Base-by-base conservation (phyloP, 345 rosid species). In the Sisymbrium altissimum region DNA sequence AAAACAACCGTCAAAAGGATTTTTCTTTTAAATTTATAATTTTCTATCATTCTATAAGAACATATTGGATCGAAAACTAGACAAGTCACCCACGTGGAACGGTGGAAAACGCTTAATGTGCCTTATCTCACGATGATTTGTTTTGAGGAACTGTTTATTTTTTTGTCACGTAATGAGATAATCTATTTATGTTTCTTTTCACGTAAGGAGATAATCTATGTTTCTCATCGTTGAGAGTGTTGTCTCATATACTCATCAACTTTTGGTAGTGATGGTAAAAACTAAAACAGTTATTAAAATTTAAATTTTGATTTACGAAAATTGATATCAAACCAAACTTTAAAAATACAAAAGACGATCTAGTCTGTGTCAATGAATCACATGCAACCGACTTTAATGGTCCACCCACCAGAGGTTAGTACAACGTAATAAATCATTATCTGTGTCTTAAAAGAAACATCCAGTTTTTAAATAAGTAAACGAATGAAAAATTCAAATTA, bases 341-440 rank as follows among this genome's bases (percentile, higher is more conserved):
- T 23, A 23, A 23, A 23, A 3, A 23, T 23, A 23, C 25, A 23
- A 23, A 23, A 23, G 25, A 23, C 25, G 25, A 23, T 23, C 25
- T 23, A 23, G 25, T 23, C 25, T 23, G 25, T 23, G 25, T 23
- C 25, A 23, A 23, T 23, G 25, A 23, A 23, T 23, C 25, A 23
- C 69, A 66, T 66, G 71, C 61, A 53, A 67, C 62, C 50, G 39
- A 67, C 72, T 68, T 39, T 15, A 27, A 68, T 68, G 50, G 63
- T 54, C 63, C 63, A 39, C 41, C 25, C 53, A 27, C 11, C 19
- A 27, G 7, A 67, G 15, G 39, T 39, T 36, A 27, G 62, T 39
- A 27, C 71, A 53, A 43, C 40, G 29, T 27, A 40, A 40, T 27
- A 15, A 27, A 54, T 68, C 13, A 54, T 55, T 27, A 21, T 52